A percentile compares a stretch with the other conserved stretches of the same genome.
These are phyloP conservation scores for Bryum argenteum DNA, from an alignment of 225 moss, liverwort and hornwort genomes.

Conservation along the genomic window DNA sequence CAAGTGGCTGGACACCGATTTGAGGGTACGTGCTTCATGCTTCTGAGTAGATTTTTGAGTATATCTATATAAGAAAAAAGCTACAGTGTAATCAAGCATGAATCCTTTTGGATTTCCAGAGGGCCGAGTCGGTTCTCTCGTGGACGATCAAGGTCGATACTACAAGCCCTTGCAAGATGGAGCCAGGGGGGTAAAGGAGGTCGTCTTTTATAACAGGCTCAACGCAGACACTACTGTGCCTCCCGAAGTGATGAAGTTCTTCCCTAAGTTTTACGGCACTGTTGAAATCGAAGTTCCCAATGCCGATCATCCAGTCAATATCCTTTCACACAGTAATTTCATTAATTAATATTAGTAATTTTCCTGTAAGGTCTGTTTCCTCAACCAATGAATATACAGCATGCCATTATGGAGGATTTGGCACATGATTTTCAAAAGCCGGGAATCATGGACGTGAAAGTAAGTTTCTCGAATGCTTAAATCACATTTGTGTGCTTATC, in stretches of 20 bases:
- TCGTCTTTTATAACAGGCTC: slow-evolving; percentile 64
- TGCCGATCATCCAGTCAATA: slow-evolving; percentile 59
- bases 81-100: no score
- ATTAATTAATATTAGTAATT: no score
- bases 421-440: slow-evolving; percentile 67
- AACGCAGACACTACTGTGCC: slow-evolving; percentile 61
- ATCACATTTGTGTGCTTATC: not conserved
- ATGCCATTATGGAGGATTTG: slow-evolving; percentile 91
- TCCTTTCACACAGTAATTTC: slow-evolving; percentile 42
- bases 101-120: slow-evolving; percentile 31
- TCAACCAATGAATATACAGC: slow-evolving; percentile 47
- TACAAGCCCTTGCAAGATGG: slow-evolving; percentile 92
- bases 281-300: slow-evolving; percentile 45
- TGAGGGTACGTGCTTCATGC: slow-evolving; percentile 48
- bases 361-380: not conserved
- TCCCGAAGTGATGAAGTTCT: slow-evolving; percentile 49
- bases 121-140: slow-evolving; percentile 62
- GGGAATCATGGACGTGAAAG: slow-evolving; percentile 85
- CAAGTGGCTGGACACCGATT: slow-evolving; percentile 97
- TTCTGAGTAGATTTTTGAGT: no score
- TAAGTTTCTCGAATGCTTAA: slow-evolving; percentile 22
- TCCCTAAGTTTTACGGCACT: slow-evolving; percentile 77
- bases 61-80: no score
- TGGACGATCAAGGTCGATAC: slow-evolving; percentile 81
- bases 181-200: slow-evolving; percentile 73